Evolutionary conservation across 139 green algal genomes (phyloP).

Genomic region (Trebouxia sp.): DNA sequence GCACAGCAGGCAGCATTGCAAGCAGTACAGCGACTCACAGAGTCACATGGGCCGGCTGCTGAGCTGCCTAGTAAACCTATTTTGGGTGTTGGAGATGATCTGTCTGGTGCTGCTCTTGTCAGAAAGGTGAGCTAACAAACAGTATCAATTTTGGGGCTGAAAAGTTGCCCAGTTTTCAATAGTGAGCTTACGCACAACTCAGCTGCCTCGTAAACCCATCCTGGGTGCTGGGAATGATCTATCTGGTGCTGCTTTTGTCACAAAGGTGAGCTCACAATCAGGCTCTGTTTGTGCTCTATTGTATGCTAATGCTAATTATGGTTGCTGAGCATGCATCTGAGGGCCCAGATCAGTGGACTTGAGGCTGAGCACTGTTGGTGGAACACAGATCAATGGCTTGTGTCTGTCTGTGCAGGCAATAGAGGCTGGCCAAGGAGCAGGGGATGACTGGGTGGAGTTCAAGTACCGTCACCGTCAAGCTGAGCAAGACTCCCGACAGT

Average conservation of each 20-base stretch:
- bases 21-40: neutral
- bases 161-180: too few relatives aligned
- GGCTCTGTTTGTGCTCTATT: too few relatives aligned
- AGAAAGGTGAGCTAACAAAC: neutral
- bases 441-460: slow-evolving; percentile 25
- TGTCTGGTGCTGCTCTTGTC: slow-evolving; percentile 5
- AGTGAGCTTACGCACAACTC: too few relatives aligned
- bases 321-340: too few relatives aligned
- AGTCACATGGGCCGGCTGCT: slow-evolving; percentile 15
- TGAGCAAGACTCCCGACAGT: slow-evolving; percentile 3
- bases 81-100: neutral
- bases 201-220: too few relatives aligned
- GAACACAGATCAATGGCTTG: neutral
- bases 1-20: neutral
- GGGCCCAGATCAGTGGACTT: too few relatives aligned
- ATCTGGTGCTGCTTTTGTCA: too few relatives aligned
- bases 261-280: too few relatives aligned
- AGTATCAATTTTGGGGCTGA: too few relatives aligned
- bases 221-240: too few relatives aligned
- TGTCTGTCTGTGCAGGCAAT: slow-evolving; percentile 5
- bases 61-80: slow-evolving; percentile 7
- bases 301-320: too few relatives aligned
- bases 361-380: too few relatives aligned
- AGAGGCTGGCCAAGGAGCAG: neutral
- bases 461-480: slow-evolving; percentile 19